These are phyloP conservation scores for Fraxinus quadrangulata DNA, from an alignment of 257 asterid species.

Conservation along the genomic window DNA sequence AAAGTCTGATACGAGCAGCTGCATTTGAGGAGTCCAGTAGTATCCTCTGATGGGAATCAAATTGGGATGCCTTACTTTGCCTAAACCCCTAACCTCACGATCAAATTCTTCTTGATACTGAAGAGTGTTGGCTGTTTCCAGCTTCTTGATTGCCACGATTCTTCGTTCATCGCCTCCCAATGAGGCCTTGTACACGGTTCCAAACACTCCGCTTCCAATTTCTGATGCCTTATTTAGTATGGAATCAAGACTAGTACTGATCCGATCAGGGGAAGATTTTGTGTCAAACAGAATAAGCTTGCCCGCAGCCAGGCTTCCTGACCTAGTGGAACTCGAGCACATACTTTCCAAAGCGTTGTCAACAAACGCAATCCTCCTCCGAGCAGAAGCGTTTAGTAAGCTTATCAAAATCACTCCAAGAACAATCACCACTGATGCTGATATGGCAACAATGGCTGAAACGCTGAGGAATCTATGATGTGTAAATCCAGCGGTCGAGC, in stretches of 20 bases:
- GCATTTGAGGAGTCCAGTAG: conserved; percentile 89
- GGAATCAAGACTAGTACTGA: conserved; percentile 43
- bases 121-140: conserved; percentile 53
- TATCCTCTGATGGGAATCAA: conserved; percentile 69
- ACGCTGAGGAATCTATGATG: conserved; percentile 73
- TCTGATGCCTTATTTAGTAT: conserved; percentile 63
- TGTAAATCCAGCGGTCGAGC: conserved; percentile 19
- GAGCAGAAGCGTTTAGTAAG: conserved; percentile 67
- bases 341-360: conserved; percentile 82
- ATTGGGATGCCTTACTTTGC: conserved; percentile 78
- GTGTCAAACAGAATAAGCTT: conserved; percentile 69
- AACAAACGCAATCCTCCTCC: conserved; percentile 58
- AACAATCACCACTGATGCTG: conserved; percentile 75
- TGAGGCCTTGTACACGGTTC: conserved; percentile 73
- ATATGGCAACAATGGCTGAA: conserved; percentile 79
- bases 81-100: conserved; percentile 67
- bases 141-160: conserved; percentile 71
- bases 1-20: conserved; percentile 77
- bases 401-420: conserved; percentile 68
- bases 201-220: conserved; percentile 84
- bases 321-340: conserved; percentile 82
- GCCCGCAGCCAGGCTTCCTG: conserved; percentile 58
- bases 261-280: conserved; percentile 51
- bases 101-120: conserved; percentile 82
- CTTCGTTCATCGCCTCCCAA: conserved; percentile 49